A percentile compares a stretch with the other conserved stretches of the same genome.
Evolutionary conservation across 2,329 filamentous ascomycete genomes (phyloP).

Genomic region (Aspergillus neoniger): DNA sequence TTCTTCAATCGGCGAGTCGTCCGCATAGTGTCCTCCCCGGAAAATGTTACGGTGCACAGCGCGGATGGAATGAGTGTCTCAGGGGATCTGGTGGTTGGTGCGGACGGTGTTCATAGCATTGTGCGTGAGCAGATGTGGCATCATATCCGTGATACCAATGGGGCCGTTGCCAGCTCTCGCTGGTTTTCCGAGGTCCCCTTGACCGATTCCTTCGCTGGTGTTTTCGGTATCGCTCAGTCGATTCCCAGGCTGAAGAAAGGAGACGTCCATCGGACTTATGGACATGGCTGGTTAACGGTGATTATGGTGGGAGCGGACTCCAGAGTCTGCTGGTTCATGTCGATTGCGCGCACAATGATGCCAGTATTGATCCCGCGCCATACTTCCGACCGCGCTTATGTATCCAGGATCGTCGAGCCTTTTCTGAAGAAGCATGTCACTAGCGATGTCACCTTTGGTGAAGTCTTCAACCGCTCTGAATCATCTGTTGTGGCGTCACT

Average conservation of each 20-base stretch:
- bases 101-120: constrained; percentile 45
- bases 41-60: neutral
- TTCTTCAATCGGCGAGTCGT: neutral
- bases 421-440: neutral
- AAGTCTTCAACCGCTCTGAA: neutral
- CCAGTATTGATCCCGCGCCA: neutral
- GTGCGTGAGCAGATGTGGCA: constrained; percentile 36
- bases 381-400: neutral
- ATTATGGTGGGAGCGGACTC: constrained; percentile 8
- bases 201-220: constrained; percentile 7
- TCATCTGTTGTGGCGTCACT: neutral
- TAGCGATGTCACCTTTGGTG: neutral
- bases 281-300: neutral
- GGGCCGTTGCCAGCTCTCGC: neutral
- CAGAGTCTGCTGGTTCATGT: constrained; percentile 3
- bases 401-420: neutral
- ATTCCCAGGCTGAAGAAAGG: constrained; percentile 14
- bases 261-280: constrained; percentile 1
- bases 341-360: neutral
- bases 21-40: neutral
- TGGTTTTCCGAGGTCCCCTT: neutral
- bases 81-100: constrained; percentile 42
- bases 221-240: constrained; percentile 29
- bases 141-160: neutral
- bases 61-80: neutral